Base-by-base conservation (phyloP, 345 rosid genomes). In the Salix caprea region DNA sequence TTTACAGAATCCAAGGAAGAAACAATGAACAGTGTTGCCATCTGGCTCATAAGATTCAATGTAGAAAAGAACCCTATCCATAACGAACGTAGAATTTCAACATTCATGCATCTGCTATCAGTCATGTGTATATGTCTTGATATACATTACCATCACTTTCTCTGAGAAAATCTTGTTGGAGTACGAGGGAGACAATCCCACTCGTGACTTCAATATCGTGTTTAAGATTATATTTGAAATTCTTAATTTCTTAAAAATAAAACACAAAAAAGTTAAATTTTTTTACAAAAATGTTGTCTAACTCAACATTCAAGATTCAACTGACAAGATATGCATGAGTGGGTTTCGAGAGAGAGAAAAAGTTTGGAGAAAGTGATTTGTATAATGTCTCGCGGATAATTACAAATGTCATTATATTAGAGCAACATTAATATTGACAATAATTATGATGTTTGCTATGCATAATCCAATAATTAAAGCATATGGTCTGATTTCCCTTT, bases 101-200 rank as follows among this genome's bases (percentile, higher is more conserved):
- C 21, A 21, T 67, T 8, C 61, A 36, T 75, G 61, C 64, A 52
- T 19, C 44, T 18, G 26, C 32, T 10, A 3, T 9, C 26, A 1
- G 15, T 23, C 64, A 23, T 58, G 64, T 9, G 5, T 4, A 23
- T 10, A 24, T 3, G 64, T 10, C 10, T 39, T 40, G 69, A 26
- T 30, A 12, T 64, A 15, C 15, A 24, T 9, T 19, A 26, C 67
- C 37, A 19, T 80, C 85, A 62, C 65, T 75, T 64, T 77, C 77
- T 14, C 2, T 9, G 77, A 48, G 77, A 65, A 79, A 70, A 67
- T 73, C 64, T 77, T 81, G 85, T 77, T 78, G 74, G 78, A 69
- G 86, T 78, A 70, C 19, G 84, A 79, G 76, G 89, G 84, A 66
- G 89, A 87, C 90, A 87, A 73, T 6, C 74, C 73, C 87, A 46